Base-by-base conservation (phyloP, 371 early-diverging fungal genomes). In the Thermomucor indicae-seudaticae region DNA sequence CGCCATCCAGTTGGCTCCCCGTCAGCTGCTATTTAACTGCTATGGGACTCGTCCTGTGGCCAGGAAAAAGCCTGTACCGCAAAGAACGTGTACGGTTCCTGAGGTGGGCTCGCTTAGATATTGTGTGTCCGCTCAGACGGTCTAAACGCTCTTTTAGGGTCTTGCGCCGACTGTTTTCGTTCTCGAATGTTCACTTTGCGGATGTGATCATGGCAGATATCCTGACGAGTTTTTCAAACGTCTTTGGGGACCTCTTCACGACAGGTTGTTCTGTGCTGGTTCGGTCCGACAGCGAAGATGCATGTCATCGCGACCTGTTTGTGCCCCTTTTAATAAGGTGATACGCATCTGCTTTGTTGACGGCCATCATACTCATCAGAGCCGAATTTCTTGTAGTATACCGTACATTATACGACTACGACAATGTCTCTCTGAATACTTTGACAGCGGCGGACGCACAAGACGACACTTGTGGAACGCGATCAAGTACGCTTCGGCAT, bases 201-300 rank as follows among this genome's bases (percentile, higher is more conserved):
- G 96, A 96, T 57, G 80, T 93, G 23, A 81, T 96, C 29, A 65
- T 96, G 49, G 93, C 95, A 4, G 97, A 96, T 79, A 87, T 95
- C 41, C 61, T 95, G 59, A 95, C 96, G 0, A 91, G 91, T 56
- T 93, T 91, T 60, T 86, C 95, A 0, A 81, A 88, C 38, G 87
- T 92, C 7, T 78, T 94, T 57, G 92, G 91, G 6, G 95, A 94
- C 60, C 64, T 90, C 4, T 83, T 85, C 40, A 27, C 47, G n/a
- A 54, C 47, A 10, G 47, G 29, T n/a, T 54, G 54, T 38, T 31
- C 47, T 12, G 54, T 41, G 8, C 12, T 38, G 1, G 30, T n/a
- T 4, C 16, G 32, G 10, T 17, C 50, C 12, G 16, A 64, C 75
- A 43, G 69, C 83, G n/a, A 49, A 65, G 24, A 81, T 81, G 37